A percentile compares a stretch with the other conserved stretches of the same genome.
Conservation (phyloP, 2,329 filamentous ascomycete genomes). For the Aspergillus sp. region DNA sequence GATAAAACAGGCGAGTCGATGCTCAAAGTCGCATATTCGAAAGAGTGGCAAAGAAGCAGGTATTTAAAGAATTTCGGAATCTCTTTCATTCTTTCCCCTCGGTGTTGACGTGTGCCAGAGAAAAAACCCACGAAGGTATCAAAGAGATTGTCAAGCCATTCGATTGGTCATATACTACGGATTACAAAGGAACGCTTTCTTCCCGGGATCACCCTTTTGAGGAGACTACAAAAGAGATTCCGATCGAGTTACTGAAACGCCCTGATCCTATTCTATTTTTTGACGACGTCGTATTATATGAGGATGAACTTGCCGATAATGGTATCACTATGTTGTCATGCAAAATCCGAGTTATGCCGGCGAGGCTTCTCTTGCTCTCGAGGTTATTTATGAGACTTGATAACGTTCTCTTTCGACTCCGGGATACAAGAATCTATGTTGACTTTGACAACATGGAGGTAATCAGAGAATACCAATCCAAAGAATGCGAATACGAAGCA, state of each 20-base stretch:
- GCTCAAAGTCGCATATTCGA: conserved; percentile 89
- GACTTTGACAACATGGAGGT: conserved; percentile 78
- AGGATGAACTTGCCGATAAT: conserved; percentile 97
- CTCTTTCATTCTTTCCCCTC: not conserved
- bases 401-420: conserved; percentile 77
- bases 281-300: conserved; percentile 92
- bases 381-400: conserved; percentile 92
- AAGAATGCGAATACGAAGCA: conserved; percentile 74
- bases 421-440: conserved; percentile 87
- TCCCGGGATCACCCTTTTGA: conserved; percentile 35
- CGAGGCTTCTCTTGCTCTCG: conserved; percentile 75
- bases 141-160: conserved; percentile 93
- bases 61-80: conserved; percentile 25
- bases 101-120: conserved; percentile 44
- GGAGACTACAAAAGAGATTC: conserved; percentile 57
- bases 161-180: conserved; percentile 95
- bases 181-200: conserved; percentile 69
- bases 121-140: conserved; percentile 77
- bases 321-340: conserved; percentile 85
- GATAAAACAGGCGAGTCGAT: conserved; percentile 90
- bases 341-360: conserved; percentile 90
- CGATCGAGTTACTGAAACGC: conserved; percentile 77
- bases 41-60: conserved; percentile 74
- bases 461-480: conserved; percentile 83
- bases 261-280: conserved; percentile 95